Conservation (phyloP, 2,329 filamentous ascomycete species). For the Xylariaceae sp. region DNA sequence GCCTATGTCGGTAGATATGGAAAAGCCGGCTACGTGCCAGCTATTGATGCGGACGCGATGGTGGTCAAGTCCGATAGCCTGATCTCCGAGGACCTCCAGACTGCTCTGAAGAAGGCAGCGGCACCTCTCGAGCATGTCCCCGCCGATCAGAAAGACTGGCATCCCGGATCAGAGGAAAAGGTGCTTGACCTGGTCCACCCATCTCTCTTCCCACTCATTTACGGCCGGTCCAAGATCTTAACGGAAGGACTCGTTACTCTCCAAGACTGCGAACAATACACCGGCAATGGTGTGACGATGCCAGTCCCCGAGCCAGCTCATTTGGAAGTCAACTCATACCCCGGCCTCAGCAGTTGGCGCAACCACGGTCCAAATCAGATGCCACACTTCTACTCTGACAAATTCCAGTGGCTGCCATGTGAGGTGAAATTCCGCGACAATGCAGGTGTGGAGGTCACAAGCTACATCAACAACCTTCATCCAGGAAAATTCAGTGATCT, state of each 20-base stretch:
- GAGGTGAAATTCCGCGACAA: conserved; percentile 25
- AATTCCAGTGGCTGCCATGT: conserved; percentile 38
- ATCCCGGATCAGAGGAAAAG: conserved; percentile 43
- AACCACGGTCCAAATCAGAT: not conserved
- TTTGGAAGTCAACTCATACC: not conserved
- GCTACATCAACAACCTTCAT: conserved; percentile 40
- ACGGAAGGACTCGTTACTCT: conserved; percentile 21
- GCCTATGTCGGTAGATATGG: conserved; percentile 41
- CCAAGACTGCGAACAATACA: conserved; percentile 14
- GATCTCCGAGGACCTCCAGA: conserved; percentile 24
- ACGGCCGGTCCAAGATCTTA: conserved; percentile 32
- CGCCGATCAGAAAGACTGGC: conserved; percentile 46
- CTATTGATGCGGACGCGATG: conserved; percentile 33
- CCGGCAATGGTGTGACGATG: conserved; percentile 20
- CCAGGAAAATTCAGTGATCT: conserved; percentile 24
- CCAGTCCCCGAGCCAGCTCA: not conserved
- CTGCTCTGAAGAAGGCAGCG: conserved; percentile 31
- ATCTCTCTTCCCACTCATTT: conserved; percentile 50
- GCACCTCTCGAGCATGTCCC: conserved; percentile 33
- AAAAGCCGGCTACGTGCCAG: conserved; percentile 31
- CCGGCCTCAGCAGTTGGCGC: not conserved
- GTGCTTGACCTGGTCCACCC: conserved; percentile 54
- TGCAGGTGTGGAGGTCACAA: conserved; percentile 27
- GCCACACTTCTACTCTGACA: conserved; percentile 20
- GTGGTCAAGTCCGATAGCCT: conserved; percentile 47